A percentile compares a stretch with the other conserved stretches of the same genome.
phyloP scores from a whole-genome alignment of 2,329 filamentous ascomycete species.

The Chrysoporthe deuterocubensis region DNA sequence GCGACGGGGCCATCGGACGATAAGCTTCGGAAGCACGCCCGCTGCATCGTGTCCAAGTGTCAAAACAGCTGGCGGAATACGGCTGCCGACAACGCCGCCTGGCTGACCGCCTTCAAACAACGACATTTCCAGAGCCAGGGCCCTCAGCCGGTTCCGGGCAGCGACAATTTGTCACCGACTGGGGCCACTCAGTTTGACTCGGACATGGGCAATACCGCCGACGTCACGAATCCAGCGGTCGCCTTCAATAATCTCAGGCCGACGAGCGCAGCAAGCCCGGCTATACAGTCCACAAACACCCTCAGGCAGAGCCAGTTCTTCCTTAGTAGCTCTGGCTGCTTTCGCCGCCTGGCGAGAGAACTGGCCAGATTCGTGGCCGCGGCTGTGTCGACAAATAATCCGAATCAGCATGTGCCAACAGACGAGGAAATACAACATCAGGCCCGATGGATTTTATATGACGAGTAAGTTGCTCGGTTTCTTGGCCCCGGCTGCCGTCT shows the following conservation, averaged over 20 bases:
- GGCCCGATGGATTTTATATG: constrained; percentile 65
- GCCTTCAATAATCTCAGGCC: background rate
- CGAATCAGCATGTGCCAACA: constrained; percentile 60
- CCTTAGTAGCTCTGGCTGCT: constrained; percentile 65
- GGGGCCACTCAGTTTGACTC: background rate
- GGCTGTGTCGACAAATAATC: constrained; percentile 63
- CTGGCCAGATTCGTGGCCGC: constrained; percentile 56
- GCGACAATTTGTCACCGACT: constrained; percentile 27
- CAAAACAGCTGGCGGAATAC: constrained; percentile 70
- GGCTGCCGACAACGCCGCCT: constrained; percentile 58
- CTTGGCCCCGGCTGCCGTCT: background rate
- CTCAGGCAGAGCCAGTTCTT: constrained; percentile 46
- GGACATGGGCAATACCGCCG: background rate
- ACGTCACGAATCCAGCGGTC: background rate
- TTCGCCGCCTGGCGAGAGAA: constrained; percentile 57
- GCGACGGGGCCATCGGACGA: constrained; percentile 57
- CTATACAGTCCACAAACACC: background rate
- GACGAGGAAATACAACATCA: constrained; percentile 69
- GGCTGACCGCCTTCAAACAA: constrained; percentile 57
- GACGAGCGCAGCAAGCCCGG: background rate
- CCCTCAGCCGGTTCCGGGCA: constrained; percentile 30
- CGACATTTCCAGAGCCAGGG: constrained; percentile 43
- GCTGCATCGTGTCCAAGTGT: constrained; percentile 65
- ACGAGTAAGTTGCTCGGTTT: constrained; percentile 52
- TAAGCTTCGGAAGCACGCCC: constrained; percentile 59